A percentile compares a stretch with the other conserved stretches of the same genome.
phyloP scores from a whole-genome alignment of 768 basidiomycete genomes.

The Tylopilus sp. region DNA sequence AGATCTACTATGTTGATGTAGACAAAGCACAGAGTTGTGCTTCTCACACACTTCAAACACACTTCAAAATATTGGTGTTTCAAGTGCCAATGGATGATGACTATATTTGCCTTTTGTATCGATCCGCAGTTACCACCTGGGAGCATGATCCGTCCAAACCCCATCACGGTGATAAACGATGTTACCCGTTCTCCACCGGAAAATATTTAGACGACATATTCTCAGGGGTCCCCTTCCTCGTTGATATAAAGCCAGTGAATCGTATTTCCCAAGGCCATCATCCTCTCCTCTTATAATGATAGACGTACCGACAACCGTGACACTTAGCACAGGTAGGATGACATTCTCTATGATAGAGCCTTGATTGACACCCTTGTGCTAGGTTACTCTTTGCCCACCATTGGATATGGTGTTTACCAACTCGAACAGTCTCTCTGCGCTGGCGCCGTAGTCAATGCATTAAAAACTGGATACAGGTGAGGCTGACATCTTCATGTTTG shows the following conservation, averaged over 20 bases:
- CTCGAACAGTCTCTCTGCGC: slow-evolving; percentile 8
- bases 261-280: neutral
- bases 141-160: no score
- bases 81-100: no score
- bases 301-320: slow-evolving; percentile 6
- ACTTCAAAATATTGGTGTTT: no score
- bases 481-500: neutral
- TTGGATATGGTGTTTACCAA: slow-evolving; percentile 27
- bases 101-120: no score
- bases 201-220: neutral
- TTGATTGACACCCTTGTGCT: neutral
- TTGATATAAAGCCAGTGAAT: slow-evolving; percentile 1
- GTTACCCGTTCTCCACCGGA: no score
- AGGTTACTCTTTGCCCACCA: slow-evolving; percentile 25
- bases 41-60: no score
- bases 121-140: no score
- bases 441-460: slow-evolving; percentile 17
- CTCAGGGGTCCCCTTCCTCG: no score
- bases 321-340: slow-evolving; percentile 11
- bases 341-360: neutral
- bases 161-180: no score
- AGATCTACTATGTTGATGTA: no score
- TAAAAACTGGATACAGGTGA: slow-evolving; percentile 28
- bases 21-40: no score
- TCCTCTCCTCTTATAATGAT: slow-evolving; percentile 3